Conservation (phyloP, 441 rosid species). For the Gossypium aridum region DNA sequence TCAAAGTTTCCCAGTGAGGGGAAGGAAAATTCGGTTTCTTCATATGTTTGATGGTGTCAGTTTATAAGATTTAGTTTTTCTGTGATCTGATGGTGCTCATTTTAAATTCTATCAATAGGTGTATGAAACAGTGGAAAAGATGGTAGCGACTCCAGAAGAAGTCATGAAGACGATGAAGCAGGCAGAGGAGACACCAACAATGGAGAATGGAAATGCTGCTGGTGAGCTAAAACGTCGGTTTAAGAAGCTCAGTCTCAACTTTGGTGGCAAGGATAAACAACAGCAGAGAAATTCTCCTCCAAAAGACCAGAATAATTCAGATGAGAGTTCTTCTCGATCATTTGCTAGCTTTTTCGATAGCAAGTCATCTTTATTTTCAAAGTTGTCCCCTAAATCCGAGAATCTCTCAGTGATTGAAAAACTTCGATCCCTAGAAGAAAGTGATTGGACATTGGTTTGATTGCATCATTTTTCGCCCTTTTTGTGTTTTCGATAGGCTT, state of each 20-base stretch:
- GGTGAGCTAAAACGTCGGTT: slow-evolving; percentile 26
- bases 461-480: not conserved
- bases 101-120: slow-evolving; percentile 29
- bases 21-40: not conserved
- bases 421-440: slow-evolving; percentile 21
- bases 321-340: slow-evolving; percentile 26
- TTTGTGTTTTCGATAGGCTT: not conserved
- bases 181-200: not conserved
- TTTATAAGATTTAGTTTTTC: not conserved
- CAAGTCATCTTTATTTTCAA: slow-evolving; percentile 44
- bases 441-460: slow-evolving; percentile 42
- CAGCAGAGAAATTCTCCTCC: slow-evolving; percentile 18
- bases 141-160: slow-evolving; percentile 29
- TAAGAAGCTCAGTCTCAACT: slow-evolving; percentile 31
- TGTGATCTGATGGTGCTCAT: not conserved
- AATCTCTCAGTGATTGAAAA: not conserved
- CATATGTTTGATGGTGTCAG: not conserved
- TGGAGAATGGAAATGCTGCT: slow-evolving; percentile 6
- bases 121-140: slow-evolving; percentile 44
- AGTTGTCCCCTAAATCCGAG: slow-evolving; percentile 38
- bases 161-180: slow-evolving; percentile 32
- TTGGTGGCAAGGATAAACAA: slow-evolving; percentile 31
- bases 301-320: slow-evolving; percentile 23
- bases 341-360: slow-evolving; percentile 47
- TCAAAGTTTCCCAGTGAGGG: not conserved